Conservation (phyloP, 139 green algal species). For the Limnomonas spitsbergensis region DNA sequence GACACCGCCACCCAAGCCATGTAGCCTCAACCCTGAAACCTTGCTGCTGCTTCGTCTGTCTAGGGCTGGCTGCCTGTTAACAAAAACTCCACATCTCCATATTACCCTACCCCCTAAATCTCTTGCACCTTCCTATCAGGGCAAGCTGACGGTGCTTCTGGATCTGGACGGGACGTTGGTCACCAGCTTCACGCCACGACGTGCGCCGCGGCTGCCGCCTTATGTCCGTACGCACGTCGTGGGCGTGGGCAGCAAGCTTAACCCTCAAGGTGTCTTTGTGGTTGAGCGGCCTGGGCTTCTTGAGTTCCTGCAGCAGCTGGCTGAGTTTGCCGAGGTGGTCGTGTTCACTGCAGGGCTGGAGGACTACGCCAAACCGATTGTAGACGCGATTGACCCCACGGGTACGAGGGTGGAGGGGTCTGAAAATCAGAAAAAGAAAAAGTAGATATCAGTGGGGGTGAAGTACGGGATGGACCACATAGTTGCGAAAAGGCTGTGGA, state of each 20-base stretch:
- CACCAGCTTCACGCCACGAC: constrained; percentile 69
- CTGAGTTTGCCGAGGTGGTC: constrained; percentile 68
- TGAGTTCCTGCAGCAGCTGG: constrained; percentile 66
- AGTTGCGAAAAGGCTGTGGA: no score
- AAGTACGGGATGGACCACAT: no score
- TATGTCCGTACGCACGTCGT: constrained; percentile 65
- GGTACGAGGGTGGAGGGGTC: no score
- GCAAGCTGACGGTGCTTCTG: constrained; percentile 74
- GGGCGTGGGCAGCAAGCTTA: constrained; percentile 64
- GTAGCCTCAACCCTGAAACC: no score
- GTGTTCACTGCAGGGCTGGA: constrained; percentile 88
- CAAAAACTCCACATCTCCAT: no score
- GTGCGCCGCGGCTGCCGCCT: constrained; percentile 59
- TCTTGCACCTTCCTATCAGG: constrained; percentile 18
- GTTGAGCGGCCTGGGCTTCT: constrained; percentile 78
- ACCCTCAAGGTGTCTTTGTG: constrained; percentile 79
- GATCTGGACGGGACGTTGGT: constrained; percentile 88
- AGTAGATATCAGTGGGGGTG: no score
- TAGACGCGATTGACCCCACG: constrained; percentile 66
- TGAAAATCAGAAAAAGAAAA: no score
- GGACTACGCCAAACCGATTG: constrained; percentile 82
- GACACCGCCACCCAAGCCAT: no score
- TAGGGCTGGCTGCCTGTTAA: no score
- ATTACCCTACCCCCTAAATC: no score
- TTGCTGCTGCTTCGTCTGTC: no score